Percentiles rank a stretch among this genome's conserved stretches.
phyloP scores from a whole-genome alignment of 495 filamentous ascomycete genomes.

The Neurospora sp. region DNA sequence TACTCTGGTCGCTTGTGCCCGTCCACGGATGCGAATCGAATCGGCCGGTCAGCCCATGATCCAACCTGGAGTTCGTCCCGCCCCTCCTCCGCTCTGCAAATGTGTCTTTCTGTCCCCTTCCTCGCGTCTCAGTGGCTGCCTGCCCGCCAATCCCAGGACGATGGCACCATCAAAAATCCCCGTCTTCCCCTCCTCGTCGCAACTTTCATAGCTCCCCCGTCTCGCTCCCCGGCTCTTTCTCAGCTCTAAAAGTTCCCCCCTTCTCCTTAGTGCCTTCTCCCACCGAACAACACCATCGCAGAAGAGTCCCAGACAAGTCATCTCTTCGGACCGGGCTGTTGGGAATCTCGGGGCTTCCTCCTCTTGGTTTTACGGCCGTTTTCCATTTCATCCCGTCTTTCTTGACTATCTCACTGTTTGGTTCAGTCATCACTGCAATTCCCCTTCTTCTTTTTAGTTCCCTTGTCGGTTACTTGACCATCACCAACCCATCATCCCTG shows the following conservation, averaged over 20 bases:
- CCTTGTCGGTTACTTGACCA: neutral
- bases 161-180: constrained; percentile 24
- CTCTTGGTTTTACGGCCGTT: neutral
- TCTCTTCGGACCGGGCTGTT: neutral
- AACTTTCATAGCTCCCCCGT: constrained; percentile 2
- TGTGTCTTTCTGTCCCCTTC: neutral
- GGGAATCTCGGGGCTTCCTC: neutral
- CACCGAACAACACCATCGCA: neutral
- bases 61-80: neutral
- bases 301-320: neutral
- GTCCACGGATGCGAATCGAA: neutral
- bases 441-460: neutral
- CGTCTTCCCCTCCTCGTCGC: constrained; percentile 19
- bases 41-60: neutral
- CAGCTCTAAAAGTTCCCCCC: neutral
- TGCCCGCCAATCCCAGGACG: constrained; percentile 16
- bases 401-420: neutral
- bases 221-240: neutral
- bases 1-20: neutral
- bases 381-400: neutral
- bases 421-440: neutral
- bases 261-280: neutral
- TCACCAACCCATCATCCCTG: neutral
- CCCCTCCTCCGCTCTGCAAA: neutral
- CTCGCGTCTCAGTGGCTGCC: neutral